Conservation (phyloP, 441 rosid genomes). For the Theobroma grandiflorum region DNA sequence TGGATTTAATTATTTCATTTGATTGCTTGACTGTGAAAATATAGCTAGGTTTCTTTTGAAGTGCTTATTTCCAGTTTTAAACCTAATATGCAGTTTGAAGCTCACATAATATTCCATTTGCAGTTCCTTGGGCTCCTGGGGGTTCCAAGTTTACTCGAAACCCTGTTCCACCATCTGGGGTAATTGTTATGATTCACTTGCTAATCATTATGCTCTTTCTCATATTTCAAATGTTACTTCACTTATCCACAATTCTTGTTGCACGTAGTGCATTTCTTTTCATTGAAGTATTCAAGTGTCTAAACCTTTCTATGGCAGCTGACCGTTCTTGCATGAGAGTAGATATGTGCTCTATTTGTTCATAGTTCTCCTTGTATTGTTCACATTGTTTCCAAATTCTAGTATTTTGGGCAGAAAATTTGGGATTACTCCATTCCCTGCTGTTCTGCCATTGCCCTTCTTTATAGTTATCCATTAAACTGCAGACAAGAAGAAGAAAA, state of each 20-base stretch:
- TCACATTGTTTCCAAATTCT: neutral
- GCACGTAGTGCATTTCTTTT: neutral
- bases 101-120: slow-evolving; percentile 35
- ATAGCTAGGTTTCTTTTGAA: neutral
- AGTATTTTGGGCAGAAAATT: neutral
- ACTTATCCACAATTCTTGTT: neutral
- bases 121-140: slow-evolving; percentile 99
- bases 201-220: neutral
- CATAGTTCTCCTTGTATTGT: neutral
- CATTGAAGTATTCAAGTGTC: neutral
- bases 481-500: slow-evolving; percentile 17
- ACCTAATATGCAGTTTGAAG: neutral
- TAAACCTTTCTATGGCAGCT: neutral
- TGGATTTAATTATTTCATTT: neutral
- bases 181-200: slow-evolving; percentile 35
- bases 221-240: neutral
- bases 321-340: neutral
- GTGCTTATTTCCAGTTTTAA: neutral
- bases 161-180: slow-evolving; percentile 92
- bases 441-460: neutral
- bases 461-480: neutral
- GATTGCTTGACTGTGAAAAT: neutral
- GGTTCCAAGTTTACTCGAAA: slow-evolving; percentile 92
- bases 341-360: neutral
- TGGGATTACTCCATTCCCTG: neutral